phyloP scores from a whole-genome alignment of 257 asterid species.

The Solanum chilense region DNA sequence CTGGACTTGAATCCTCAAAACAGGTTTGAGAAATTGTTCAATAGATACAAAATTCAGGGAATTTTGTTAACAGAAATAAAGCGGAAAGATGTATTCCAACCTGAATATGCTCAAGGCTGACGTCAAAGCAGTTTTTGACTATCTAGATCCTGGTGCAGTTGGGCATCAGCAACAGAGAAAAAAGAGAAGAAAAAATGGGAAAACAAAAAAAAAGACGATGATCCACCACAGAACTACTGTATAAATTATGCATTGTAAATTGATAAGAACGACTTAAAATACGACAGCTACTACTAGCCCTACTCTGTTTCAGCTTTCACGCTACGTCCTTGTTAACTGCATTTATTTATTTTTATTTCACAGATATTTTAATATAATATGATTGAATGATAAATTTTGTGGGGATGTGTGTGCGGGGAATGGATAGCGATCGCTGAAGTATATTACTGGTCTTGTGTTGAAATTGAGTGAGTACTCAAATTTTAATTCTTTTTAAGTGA shows the following conservation, averaged over 20 bases:
- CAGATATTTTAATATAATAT: too few species aligned
- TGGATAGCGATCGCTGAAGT: too few species aligned
- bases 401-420: too few species aligned
- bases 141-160: neutral
- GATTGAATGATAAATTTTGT: too few species aligned
- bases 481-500: too few species aligned
- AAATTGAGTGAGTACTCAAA: too few species aligned
- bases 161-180: neutral
- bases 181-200: neutral
- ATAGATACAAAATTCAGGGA: neutral
- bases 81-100: neutral
- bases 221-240: neutral
- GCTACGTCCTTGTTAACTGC: neutral
- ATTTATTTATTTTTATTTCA: neutral
- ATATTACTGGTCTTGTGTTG: too few species aligned
- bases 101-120: neutral
- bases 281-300: neutral
- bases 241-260: neutral
- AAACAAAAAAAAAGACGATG: neutral
- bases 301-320: neutral
- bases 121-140: neutral
- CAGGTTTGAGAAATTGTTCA: neutral
- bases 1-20: neutral
- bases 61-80: neutral
- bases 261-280: neutral